Evolutionary conservation across 225 moss, liverwort and hornwort species (phyloP), one percentile per base, ranked within the genome.

Genomic region (Pseudoscleropodium purum): DNA sequence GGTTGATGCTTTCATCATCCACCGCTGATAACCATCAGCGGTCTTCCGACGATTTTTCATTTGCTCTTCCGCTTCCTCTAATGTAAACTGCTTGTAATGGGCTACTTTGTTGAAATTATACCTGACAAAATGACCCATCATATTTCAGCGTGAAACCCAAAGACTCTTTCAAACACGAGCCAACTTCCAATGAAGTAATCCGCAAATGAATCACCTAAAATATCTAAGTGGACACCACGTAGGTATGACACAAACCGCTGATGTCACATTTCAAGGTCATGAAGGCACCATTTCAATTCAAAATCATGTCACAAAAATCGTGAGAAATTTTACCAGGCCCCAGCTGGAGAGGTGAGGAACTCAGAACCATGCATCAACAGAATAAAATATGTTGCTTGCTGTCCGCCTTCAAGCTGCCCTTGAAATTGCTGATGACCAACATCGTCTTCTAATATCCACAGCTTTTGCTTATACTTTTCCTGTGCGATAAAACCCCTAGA

Each of bases 41-140:
- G 99, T 99, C 92, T 99, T 99, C 31, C 99, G 96, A 79, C 99
- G 96, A 89, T 99, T 99, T 87, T 97, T 97, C 99, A 99, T 99
- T 89, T 97, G 95, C 93, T 99, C 99, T 82, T 99, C 99, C 56
- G 99, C 99, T 91, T 99, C 99, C 91, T 99, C 99, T 76, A 99
- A 92, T 63, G 99, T 99, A 8, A 99, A 92, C 87, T 99, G 99
- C 89, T 97, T 99, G 89, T 99, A 99, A 49, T 99, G 97, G 30
- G 97, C 97, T 76, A 99, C 99, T 92, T 99, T 99, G 91, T 97
- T 98, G 88, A 99, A 99, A 87, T 99, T 99, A 81, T 99, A 99
- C 99, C 99, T 99, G 91, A 72, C 33, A 84, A 36, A 82, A 61
- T 52, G 31, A 65, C 88, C 82, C 67, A 43, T 77, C 84, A 66